These are phyloP conservation scores for Naganishia liquefaciens DNA, from an alignment of 1,284 basidiomycete genomes.

Conservation along the genomic window DNA sequence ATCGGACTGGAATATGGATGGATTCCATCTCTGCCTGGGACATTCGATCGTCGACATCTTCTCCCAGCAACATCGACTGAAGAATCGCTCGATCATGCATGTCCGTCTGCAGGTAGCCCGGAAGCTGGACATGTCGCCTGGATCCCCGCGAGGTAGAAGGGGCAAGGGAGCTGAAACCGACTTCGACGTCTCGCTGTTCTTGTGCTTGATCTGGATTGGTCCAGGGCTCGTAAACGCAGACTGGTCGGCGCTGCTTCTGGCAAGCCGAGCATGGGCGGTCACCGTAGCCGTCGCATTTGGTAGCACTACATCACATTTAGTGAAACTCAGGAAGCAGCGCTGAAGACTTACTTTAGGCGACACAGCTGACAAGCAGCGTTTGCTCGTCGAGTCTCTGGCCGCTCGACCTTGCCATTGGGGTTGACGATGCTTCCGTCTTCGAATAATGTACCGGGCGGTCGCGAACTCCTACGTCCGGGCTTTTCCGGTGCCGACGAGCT, in stretches of 20 bases:
- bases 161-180: constrained; percentile 9
- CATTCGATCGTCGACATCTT: background rate
- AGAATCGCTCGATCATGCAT: constrained; percentile 12
- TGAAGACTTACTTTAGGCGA: constrained; percentile 5
- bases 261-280: constrained; percentile 23
- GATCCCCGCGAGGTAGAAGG: constrained; percentile 15
- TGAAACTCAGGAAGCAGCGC: no score
- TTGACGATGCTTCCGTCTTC: constrained; percentile 24
- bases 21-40: background rate
- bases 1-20: background rate
- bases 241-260: background rate
- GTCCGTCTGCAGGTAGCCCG: constrained; percentile 4
- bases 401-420: constrained; percentile 14
- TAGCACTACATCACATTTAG: constrained; percentile 5
- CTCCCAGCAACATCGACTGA: constrained; percentile 5
- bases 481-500: constrained; percentile 14
- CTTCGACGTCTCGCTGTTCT: constrained; percentile 4
- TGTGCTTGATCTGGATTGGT: constrained; percentile 4
- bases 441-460: constrained; percentile 6
- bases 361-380: constrained; percentile 21
- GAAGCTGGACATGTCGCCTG: constrained; percentile 14
- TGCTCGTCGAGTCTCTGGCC: constrained; percentile 8
- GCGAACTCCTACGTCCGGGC: constrained; percentile 3
- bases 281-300: constrained; percentile 17
- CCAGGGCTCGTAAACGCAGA: constrained; percentile 19